Evolutionary conservation across 768 basidiomycete genomes (phyloP).

Genomic region (Ramaria sp.): DNA sequence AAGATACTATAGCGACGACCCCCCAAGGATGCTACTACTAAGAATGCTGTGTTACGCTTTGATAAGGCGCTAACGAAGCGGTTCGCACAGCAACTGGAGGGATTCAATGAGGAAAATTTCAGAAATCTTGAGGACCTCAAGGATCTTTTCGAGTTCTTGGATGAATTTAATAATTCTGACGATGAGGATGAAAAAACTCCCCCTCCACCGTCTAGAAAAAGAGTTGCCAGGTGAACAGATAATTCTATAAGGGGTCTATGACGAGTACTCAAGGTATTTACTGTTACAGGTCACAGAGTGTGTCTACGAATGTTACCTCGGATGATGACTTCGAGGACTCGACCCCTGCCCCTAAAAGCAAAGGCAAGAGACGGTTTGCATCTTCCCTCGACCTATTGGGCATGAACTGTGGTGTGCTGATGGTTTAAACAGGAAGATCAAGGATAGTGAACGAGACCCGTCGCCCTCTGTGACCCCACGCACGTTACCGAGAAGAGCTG

Average conservation of each 20-base stretch:
- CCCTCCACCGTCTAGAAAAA: conserved; percentile 20
- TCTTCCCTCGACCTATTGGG: neutral
- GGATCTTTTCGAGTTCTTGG: conserved; percentile 58
- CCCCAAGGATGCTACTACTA: conserved; percentile 42
- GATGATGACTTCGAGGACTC: conserved; percentile 2
- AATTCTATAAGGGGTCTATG: neutral
- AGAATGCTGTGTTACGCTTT: conserved; percentile 66
- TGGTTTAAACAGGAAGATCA: neutral
- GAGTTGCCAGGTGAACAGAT: conserved; percentile 11
- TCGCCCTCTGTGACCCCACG: conserved; percentile 4
- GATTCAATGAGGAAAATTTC: conserved; percentile 63
- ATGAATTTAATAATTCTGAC: conserved; percentile 56
- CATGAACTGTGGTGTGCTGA: neutral
- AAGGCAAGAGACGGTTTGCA: conserved; percentile 2
- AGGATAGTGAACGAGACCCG: neutral
- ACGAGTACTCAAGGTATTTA: neutral
- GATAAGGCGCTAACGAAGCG: conserved; percentile 55
- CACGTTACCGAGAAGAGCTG: conserved; percentile 7
- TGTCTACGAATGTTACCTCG: neutral
- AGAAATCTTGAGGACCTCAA: conserved; percentile 51
- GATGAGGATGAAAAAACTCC: conserved; percentile 37
- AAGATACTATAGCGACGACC: conserved; percentile 40
- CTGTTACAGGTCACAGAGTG: conserved; percentile 3
- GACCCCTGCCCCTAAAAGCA: neutral
- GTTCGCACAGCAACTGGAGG: conserved; percentile 58